These are phyloP conservation scores for Thelonectria discophora DNA, from an alignment of 2,329 filamentous ascomycete species.

Conservation along the genomic window DNA sequence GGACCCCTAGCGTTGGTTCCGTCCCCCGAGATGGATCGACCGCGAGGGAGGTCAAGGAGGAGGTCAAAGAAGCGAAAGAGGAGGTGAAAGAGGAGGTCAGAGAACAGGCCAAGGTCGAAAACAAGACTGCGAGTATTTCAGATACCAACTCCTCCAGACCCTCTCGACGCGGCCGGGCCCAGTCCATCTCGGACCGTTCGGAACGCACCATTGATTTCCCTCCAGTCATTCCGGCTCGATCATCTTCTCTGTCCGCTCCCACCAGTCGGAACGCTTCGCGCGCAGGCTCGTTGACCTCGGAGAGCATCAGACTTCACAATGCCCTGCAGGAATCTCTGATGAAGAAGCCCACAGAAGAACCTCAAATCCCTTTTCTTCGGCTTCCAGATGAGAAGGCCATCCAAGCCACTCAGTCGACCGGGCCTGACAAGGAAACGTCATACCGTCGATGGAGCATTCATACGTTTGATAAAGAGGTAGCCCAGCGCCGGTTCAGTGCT, in stretches of 20 bases:
- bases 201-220: conserved; percentile 69
- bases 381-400: conserved; percentile 25
- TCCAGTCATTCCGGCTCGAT: conserved; percentile 64
- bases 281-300: conserved; percentile 64
- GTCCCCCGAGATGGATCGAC: conserved; percentile 52
- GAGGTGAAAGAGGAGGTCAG: too few species aligned
- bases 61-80: conserved; percentile 47
- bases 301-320: conserved; percentile 67
- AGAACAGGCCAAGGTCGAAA: conserved; percentile 48
- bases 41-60: conserved; percentile 49
- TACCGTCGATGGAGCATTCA: conserved; percentile 35
- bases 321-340: conserved; percentile 45
- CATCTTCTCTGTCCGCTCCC: conserved; percentile 69
- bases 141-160: conserved; percentile 53
- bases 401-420: conserved; percentile 23
- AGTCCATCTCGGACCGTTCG: conserved; percentile 59
- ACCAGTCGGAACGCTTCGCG: conserved; percentile 64
- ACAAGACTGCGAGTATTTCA: conserved; percentile 16
- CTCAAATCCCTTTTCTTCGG: conserved; percentile 26
- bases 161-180: conserved; percentile 51
- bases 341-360: conserved; percentile 27
- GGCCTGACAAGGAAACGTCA: conserved; percentile 47
- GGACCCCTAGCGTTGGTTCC: conserved; percentile 58
- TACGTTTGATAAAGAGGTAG: neutral
- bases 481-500: conserved; percentile 47